Evolutionary conservation across 2,329 filamentous ascomycete genomes (phyloP), one percentile per base, ranked within the genome.

Genomic region (Paecilomyces variotii): DNA sequence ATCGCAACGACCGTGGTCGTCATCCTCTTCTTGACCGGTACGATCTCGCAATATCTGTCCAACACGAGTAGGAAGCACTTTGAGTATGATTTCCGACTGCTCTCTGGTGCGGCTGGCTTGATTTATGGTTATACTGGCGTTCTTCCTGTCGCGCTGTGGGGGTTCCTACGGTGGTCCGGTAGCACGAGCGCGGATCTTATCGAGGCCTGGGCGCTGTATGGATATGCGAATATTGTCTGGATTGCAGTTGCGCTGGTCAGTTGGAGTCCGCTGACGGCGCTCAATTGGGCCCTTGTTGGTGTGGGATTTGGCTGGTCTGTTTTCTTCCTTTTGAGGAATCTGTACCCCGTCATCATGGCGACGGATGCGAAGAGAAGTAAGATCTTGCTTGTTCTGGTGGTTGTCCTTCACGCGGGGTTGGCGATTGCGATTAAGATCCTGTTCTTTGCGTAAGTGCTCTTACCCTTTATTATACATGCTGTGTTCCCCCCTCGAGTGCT

Each of bases 1-100:
- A 97, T 99, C 77, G 94, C 94, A 9, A 97, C 94, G 0, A 97
- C 94, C 0, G 94, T 99, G 9, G 88, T 99, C 11, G 84, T 99
- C 63, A 97, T 99, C 60, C 78, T 99, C 32, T 99, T 99, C 76
- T 74, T 99, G 52, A 94, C 93, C 0, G 94, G 94, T 11, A 97
- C 94, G 0, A 96, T 99, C 64, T 95, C 88, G 71, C 88, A 94
- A 75, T 97, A 96, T 74, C 78, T 97, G 55, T 85, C 89, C 27
- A 82, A 82, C 26, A 84, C 83, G 51, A 83, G 84, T 57, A 82
- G 82, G 55, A 78, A 84, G 25, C 86, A 89, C 59, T 97, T 97
- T 73, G 86, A 87, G 53, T 97, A 97, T 75, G 91, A 97, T 71
- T 99, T 99, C 68, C 86, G 82, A 65, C 78, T 99, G 64, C 75